Base-by-base conservation (phyloP, 2,329 filamentous ascomycete genomes). In the Fusarium sarcochroum region DNA sequence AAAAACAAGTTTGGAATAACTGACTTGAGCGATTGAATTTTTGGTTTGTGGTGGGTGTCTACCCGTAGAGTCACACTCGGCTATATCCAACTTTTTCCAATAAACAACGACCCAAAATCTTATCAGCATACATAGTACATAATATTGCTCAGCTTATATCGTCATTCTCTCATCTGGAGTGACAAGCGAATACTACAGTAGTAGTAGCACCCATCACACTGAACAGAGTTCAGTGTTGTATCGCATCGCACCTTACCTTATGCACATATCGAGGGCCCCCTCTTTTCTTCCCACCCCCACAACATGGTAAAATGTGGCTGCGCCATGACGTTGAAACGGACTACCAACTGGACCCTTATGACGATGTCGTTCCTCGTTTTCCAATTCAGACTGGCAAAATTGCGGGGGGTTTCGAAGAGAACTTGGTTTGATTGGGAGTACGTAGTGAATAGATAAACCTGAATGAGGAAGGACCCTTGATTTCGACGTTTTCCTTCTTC, bases 341-440 rank as follows among this genome's bases (percentile, higher is more conserved):
- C 20, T 51, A 27, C n/a, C 38, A 58, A 58, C 46, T 68, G 66
- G 67, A 69, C 67, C 67, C 67, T 47, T 67, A 69, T 69, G 67
- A 69, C 66, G 66, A 69, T 45, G 30, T 37, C 41, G 50, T 54
- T 37, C 27, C 27, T 41, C 40, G 40, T 21, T 41, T 41, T n/a
- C 40, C 20, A 13, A 30, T 30, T 30, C 27, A 30, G 10, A 30
- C 27, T 3, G 10, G 27, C 27, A 30, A 44, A 45, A 47, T 58
- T 58, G 61, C 53, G 59, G 59, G 58, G 50, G 21, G 11, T 25
- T 23, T 7, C n/a, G n/a, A 23, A 34, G 32, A 34, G 45, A 47
- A 40, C 40, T 30, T 54, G 37, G 34, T 27, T 37, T 48, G 42
- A 37, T 48, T 21, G 25, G 25, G 15, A 11, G 21, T 8, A 44